phyloP scores from a whole-genome alignment of 2,329 filamentous ascomycete genomes.

The Lecanicillium sp. region DNA sequence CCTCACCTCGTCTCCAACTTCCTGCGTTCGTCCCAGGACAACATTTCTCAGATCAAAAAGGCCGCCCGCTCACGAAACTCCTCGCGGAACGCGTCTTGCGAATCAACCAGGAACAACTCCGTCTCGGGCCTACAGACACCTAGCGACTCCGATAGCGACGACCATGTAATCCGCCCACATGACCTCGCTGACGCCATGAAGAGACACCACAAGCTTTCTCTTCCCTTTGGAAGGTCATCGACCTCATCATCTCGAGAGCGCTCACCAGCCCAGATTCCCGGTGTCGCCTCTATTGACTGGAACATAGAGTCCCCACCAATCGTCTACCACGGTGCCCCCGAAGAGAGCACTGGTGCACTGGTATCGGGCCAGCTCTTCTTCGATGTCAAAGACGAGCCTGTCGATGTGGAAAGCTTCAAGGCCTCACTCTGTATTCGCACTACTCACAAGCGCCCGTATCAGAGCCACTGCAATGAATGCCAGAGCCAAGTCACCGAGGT shows the following conservation, averaged over 20 bases:
- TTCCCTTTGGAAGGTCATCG: slow-evolving; percentile 25
- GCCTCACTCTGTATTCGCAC: slow-evolving; percentile 64
- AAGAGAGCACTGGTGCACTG: slow-evolving; percentile 72
- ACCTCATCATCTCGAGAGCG: slow-evolving; percentile 9
- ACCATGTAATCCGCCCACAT: slow-evolving; percentile 28
- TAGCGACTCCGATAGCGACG: slow-evolving; percentile 27
- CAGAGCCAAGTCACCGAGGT: slow-evolving; percentile 62
- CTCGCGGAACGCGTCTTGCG: slow-evolving; percentile 9
- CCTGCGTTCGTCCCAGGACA: slow-evolving; percentile 47
- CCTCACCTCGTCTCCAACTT: slow-evolving; percentile 51
- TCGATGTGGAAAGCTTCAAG: slow-evolving; percentile 63
- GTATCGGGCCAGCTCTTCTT: slow-evolving; percentile 78
- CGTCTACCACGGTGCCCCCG: slow-evolving; percentile 69
- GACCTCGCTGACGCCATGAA: slow-evolving; percentile 29
- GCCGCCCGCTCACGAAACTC: slow-evolving; percentile 16
- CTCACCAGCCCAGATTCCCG: slow-evolving; percentile 15
- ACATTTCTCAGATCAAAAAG: slow-evolving; percentile 42
- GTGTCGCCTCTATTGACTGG: slow-evolving; percentile 39
- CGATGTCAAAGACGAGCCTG: slow-evolving; percentile 55
- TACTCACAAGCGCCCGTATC: slow-evolving; percentile 74
- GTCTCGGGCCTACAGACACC: slow-evolving; percentile 19
- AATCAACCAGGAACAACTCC: slow-evolving; percentile 14
- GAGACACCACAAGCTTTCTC: slow-evolving; percentile 33
- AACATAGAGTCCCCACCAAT: slow-evolving; percentile 79
- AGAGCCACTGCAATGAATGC: slow-evolving; percentile 71